phyloP scores from a whole-genome alignment of 2,329 filamentous ascomycete genomes.

The Trichoderma guizhouense region DNA sequence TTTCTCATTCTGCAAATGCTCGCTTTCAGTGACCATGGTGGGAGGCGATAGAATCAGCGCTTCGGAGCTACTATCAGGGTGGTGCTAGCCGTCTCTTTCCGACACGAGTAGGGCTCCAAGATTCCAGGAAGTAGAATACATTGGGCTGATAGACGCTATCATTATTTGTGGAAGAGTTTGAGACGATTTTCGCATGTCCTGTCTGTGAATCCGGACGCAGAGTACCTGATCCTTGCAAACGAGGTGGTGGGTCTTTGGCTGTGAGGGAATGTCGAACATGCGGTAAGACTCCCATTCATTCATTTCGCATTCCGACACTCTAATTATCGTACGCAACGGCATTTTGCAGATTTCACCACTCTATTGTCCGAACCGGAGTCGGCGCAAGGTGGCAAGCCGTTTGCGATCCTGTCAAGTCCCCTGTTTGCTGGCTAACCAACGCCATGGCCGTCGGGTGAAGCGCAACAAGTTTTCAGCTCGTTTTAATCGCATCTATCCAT shows the following conservation, averaged over 20 bases:
- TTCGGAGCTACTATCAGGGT: not conserved
- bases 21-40: not conserved
- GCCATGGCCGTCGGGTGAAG: not conserved
- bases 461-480: not conserved
- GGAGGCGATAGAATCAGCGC: not conserved
- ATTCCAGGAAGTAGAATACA: not conserved
- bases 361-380: not conserved
- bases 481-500: not conserved
- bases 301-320: not conserved
- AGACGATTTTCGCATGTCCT: not conserved
- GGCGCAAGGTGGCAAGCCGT: not conserved
- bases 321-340: not conserved
- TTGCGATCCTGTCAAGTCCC: not conserved
- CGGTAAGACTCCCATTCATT: not conserved
- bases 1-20: not conserved
- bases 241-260: not conserved
- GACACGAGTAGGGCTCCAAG: not conserved
- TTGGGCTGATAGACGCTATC: not conserved
- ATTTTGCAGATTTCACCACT: not conserved
- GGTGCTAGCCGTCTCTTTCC: not conserved
- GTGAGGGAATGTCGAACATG: not conserved
- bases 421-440: not conserved
- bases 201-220: not conserved
- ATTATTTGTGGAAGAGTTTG: fast-evolving
- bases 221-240: not conserved